Evolutionary conservation across 352 stramenopile genomes (phyloP).

Genomic region (Chrysophaeum taylorii): DNA sequence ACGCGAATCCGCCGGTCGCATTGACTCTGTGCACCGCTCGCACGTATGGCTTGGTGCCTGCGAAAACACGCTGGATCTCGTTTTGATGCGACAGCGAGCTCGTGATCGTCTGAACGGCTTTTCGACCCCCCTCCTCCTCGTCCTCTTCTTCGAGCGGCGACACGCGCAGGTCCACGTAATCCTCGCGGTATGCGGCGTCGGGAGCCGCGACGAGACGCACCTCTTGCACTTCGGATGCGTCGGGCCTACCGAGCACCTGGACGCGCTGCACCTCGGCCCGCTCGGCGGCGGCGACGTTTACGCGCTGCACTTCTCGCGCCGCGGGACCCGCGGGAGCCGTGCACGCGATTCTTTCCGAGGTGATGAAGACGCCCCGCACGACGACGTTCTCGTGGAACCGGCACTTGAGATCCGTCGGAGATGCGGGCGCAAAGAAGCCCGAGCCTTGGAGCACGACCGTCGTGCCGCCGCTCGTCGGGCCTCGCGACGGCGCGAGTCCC

Average conservation of each 20-base stretch:
- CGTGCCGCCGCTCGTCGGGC: not conserved
- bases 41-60: not conserved
- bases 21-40: not conserved
- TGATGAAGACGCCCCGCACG: conserved; percentile 16
- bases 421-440: not conserved
- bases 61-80: not conserved
- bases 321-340: conserved; percentile 12
- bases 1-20: not conserved
- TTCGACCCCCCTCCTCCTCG: too few species aligned
- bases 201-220: not conserved
- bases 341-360: conserved; percentile 24
- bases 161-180: not conserved
- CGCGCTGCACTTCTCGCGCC: conserved; percentile 1
- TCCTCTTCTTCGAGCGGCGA: too few species aligned
- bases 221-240: not conserved
- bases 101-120: conserved; percentile 2
- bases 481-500: not conserved
- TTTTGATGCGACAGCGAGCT: not conserved
- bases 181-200: not conserved
- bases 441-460: not conserved
- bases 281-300: conserved; percentile 9
- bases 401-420: not conserved
- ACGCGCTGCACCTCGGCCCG: not conserved
- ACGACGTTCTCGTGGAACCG: conserved; percentile 22
- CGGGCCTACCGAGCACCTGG: not conserved